A percentile compares a stretch with the other conserved stretches of the same genome.
Evolutionary conservation across 805 yeast species (phyloP).

Genomic region (Hanseniaspora singularis): DNA sequence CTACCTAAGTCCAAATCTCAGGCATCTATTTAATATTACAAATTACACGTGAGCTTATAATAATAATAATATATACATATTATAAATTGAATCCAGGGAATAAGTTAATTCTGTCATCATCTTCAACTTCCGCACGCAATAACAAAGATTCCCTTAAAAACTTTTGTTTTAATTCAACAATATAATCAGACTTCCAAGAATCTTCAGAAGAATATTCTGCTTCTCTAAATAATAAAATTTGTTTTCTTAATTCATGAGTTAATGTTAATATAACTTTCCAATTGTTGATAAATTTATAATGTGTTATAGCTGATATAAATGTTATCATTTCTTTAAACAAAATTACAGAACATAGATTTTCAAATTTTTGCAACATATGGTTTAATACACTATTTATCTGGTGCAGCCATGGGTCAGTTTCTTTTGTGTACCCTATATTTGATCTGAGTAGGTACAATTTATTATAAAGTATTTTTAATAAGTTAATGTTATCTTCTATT

Average conservation of each 20-base stretch:
- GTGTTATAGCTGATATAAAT: neutral
- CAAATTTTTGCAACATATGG: neutral
- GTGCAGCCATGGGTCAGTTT: neutral
- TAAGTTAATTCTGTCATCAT: too few species aligned
- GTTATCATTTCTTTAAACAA: neutral
- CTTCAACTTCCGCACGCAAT: too few species aligned
- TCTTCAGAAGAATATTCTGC: neutral
- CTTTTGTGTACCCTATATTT: neutral
- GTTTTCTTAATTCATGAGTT: neutral
- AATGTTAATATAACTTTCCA: neutral
- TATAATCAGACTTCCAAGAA: too few species aligned
- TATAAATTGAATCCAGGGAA: too few species aligned
- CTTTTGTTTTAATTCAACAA: too few species aligned
- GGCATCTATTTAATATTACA: too few species aligned
- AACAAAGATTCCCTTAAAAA: too few species aligned
- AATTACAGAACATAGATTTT: neutral
- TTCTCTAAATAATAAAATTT: neutral
- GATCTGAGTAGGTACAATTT: neutral
- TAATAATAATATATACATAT: too few species aligned
- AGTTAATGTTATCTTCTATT: slow-evolving; percentile 1
- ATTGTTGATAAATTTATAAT: neutral
- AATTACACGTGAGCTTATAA: too few species aligned
- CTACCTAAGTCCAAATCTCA: too few species aligned
- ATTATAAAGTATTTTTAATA: slow-evolving; percentile 2
- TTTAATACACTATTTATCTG: too few species aligned